These are phyloP conservation scores for Tetrapisispora taiwanensis DNA, from an alignment of 805 yeast species.

Conservation along the genomic window DNA sequence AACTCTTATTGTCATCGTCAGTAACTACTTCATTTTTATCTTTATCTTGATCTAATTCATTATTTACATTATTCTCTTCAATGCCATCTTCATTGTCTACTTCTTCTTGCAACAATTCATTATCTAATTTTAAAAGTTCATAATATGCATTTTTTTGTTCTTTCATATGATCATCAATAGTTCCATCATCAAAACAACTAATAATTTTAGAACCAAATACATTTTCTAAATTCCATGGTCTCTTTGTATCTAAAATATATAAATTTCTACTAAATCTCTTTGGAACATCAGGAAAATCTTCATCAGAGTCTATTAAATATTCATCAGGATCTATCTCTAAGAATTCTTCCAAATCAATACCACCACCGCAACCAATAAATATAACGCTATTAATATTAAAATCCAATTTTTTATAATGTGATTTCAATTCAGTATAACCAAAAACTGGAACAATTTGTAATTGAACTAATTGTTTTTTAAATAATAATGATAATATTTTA, in stretches of 20 bases:
- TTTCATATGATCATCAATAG: slow-evolving; percentile 46
- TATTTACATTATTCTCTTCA: slow-evolving; percentile 27
- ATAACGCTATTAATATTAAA: slow-evolving; percentile 66
- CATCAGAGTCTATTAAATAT: slow-evolving; percentile 29
- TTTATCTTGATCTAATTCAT: slow-evolving; percentile 2
- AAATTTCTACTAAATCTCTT: slow-evolving; percentile 43
- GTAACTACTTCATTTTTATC: slow-evolving; percentile 19
- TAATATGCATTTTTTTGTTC: slow-evolving; percentile 56
- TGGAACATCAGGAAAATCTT: slow-evolving; percentile 18
- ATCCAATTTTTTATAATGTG: slow-evolving; percentile 56
- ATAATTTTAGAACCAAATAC: slow-evolving; percentile 73
- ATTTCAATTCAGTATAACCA: slow-evolving; percentile 72
- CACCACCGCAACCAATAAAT: slow-evolving; percentile 87
- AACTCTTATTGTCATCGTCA: slow-evolving; percentile 23
- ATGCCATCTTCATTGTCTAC: slow-evolving; percentile 32
- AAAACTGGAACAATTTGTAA: slow-evolving; percentile 86
- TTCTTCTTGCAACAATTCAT: slow-evolving; percentile 29
- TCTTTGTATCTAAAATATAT: slow-evolving; percentile 79
- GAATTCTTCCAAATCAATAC: slow-evolving; percentile 72
- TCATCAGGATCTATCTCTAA: slow-evolving; percentile 52
- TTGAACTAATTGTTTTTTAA: slow-evolving; percentile 75
- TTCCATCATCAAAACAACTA: slow-evolving; percentile 81
- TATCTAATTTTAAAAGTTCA: slow-evolving; percentile 36
- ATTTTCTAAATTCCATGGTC: slow-evolving; percentile 96
- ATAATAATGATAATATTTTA: slow-evolving; percentile 55